Percentiles rank a stretch among this genome's conserved stretches.
Conservation (phyloP, 441 rosid genomes). For the Melastoma candidum region DNA sequence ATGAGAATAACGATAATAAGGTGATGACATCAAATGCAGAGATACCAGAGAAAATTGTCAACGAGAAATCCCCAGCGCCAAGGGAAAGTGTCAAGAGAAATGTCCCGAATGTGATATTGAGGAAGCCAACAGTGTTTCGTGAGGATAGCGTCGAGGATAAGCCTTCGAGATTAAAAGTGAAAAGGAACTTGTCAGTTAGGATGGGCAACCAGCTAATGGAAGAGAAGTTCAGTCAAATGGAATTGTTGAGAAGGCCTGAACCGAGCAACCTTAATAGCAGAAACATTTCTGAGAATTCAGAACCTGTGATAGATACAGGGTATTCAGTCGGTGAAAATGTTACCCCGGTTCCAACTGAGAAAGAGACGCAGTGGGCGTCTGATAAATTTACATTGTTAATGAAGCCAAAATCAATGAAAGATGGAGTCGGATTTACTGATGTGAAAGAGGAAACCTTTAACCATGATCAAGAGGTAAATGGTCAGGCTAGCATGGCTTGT, state of each 20-base stretch:
- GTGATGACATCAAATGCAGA: constrained; percentile 25
- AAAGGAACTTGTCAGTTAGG: constrained; percentile 54
- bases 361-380: constrained; percentile 22
- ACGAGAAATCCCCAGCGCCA: constrained; percentile 9
- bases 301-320: constrained; percentile 15
- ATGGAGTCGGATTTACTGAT: constrained; percentile 15
- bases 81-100: constrained; percentile 28
- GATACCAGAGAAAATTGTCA: constrained; percentile 29
- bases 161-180: constrained; percentile 46
- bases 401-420: constrained; percentile 32
- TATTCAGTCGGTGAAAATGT: constrained; percentile 8
- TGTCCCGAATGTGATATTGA: constrained; percentile 73
- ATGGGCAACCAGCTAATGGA: constrained; percentile 40
- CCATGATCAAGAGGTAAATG: constrained; percentile 10
- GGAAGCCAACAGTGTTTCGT: constrained; percentile 58
- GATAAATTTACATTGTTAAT: constrained; percentile 43
- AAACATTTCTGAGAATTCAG: constrained; percentile 19
- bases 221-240: constrained; percentile 69
- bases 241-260: constrained; percentile 68
- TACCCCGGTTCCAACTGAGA: constrained; percentile 15
- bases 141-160: constrained; percentile 45
- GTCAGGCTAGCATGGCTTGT: constrained; percentile 15
- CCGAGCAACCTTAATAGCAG: constrained; percentile 14
- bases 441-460: constrained; percentile 9
- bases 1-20: constrained; percentile 28